Percentiles rank a stretch among this genome's conserved stretches.
phyloP scores from a whole-genome alignment of 805 yeast genomes.

The Starmera quercuum region DNA sequence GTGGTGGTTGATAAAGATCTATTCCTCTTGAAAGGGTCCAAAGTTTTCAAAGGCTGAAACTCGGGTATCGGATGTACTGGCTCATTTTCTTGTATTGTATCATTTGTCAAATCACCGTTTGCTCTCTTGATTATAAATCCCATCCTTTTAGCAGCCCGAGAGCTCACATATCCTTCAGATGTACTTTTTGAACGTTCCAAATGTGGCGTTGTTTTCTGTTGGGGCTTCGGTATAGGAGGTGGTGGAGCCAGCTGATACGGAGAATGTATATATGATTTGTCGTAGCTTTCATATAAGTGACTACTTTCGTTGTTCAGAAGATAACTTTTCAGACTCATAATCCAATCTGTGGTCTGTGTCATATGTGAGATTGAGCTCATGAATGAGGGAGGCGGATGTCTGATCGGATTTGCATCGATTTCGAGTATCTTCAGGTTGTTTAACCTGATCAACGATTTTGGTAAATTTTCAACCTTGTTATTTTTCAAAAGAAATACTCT shows the following conservation, averaged over 20 bases:
- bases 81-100: conserved; percentile 21
- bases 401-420: conserved; percentile 53
- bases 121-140: conserved; percentile 52
- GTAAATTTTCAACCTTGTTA: conserved; percentile 49
- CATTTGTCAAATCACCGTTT: conserved; percentile 15
- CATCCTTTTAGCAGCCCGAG: conserved; percentile 71
- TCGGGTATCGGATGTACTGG: conserved; percentile 4
- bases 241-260: conserved; percentile 1
- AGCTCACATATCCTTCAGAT: conserved; percentile 37
- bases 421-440: conserved; percentile 49
- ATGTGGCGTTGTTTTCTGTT: conserved; percentile 11
- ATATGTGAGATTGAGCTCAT: conserved; percentile 26
- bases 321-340: conserved; percentile 30
- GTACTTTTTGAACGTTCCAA: conserved; percentile 25
- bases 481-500: conserved; percentile 54
- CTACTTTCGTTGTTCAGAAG: conserved; percentile 23
- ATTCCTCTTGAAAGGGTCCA: conserved; percentile 11
- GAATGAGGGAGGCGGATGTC: conserved; percentile 36
- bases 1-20: conserved; percentile 13
- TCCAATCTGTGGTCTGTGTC: conserved; percentile 39
- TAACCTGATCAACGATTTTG: conserved; percentile 44
- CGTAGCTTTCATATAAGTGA: not conserved
- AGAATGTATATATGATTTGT: not conserved
- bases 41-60: not conserved
- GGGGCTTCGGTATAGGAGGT: not conserved